Conservation (phyloP, 345 rosid genomes). For the Linum lewisii region DNA sequence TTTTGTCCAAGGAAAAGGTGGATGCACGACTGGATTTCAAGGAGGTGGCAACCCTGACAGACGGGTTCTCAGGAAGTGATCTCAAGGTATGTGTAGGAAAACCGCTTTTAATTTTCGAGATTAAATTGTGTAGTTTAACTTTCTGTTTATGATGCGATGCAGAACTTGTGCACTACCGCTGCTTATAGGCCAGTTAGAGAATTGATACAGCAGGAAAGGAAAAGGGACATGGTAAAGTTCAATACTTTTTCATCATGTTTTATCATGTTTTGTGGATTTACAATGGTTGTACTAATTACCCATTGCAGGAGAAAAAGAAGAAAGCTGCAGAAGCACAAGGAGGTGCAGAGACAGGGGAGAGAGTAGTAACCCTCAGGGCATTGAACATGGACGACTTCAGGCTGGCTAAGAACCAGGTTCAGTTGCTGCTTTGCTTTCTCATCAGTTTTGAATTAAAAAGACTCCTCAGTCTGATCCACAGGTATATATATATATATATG, state of each 20-base stretch:
- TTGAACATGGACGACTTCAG: constrained; percentile 66
- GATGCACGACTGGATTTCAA: constrained; percentile 54
- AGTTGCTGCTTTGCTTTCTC: background rate
- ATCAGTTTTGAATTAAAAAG: too few species aligned
- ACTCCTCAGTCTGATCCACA: background rate
- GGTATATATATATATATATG: background rate
- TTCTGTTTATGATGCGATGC: constrained; percentile 3
- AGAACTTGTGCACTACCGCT: constrained; percentile 84
- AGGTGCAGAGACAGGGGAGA: constrained; percentile 25
- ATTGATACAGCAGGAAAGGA: constrained; percentile 67
- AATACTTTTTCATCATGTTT: background rate
- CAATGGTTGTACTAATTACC: background rate
- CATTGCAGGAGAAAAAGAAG: constrained; percentile 46
- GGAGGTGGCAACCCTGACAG: constrained; percentile 72
- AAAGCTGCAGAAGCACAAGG: constrained; percentile 32
- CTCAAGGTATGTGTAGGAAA: constrained; percentile 41
- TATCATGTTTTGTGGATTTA: background rate
- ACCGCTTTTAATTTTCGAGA: too few species aligned
- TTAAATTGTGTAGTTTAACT: background rate
- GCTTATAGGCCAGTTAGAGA: constrained; percentile 83
- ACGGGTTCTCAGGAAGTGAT: constrained; percentile 80
- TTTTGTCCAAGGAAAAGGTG: constrained; percentile 58
- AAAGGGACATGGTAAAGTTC: constrained; percentile 45
- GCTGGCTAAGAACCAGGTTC: constrained; percentile 81
- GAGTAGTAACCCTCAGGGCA: constrained; percentile 60